These are phyloP conservation scores for Helicocarpus griseus DNA, from an alignment of 2,329 filamentous ascomycete genomes.

Conservation along the genomic window DNA sequence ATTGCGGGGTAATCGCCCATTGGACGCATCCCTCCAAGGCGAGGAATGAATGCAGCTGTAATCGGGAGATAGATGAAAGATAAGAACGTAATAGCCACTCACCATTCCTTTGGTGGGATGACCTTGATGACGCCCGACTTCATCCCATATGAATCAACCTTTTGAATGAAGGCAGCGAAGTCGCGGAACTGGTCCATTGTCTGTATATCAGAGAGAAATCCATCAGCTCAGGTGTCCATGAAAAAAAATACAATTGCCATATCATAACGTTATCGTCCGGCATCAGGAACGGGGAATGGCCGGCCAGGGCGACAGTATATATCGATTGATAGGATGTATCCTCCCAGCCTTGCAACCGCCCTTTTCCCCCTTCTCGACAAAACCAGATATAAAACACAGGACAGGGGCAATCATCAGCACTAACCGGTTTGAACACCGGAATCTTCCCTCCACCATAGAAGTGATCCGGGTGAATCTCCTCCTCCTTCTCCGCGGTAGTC, in stretches of 20 bases:
- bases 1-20: background rate
- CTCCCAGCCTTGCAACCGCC: background rate
- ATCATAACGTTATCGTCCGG: too few species aligned
- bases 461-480: slow-evolving; percentile 73
- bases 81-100: slow-evolving; percentile 26
- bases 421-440: slow-evolving; percentile 80
- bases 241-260: too few species aligned
- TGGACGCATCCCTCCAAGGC: background rate
- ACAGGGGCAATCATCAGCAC: slow-evolving; percentile 22
- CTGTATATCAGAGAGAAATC: slow-evolving; percentile 21
- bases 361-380: background rate
- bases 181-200: slow-evolving; percentile 91
- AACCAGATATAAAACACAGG: background rate
- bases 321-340: too few species aligned
- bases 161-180: slow-evolving; percentile 84
- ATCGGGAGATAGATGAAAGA: background rate
- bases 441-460: slow-evolving; percentile 76
- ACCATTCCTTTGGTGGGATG: slow-evolving; percentile 90
- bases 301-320: background rate
- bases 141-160: slow-evolving; percentile 92
- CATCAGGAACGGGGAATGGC: too few species aligned
- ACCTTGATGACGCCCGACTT: slow-evolving; percentile 95
- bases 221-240: slow-evolving; percentile 1
- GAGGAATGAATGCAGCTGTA: background rate
- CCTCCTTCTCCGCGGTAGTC: slow-evolving; percentile 66